Evolutionary conservation across 169 alveolate genomes (phyloP), one percentile per base, ranked within the genome.

Genomic region (Plasmodium gaboni): DNA sequence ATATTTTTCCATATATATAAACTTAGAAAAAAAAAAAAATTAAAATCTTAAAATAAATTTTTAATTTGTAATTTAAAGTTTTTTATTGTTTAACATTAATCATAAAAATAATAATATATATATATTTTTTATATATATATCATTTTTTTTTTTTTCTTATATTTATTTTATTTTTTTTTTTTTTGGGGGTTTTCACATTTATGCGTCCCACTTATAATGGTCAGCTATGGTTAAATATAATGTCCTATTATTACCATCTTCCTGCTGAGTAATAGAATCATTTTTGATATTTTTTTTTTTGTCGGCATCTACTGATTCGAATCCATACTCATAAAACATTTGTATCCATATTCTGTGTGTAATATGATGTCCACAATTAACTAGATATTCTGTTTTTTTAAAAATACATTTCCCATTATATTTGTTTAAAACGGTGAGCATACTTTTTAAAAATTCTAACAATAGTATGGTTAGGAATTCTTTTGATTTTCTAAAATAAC

Each of bases 261-360:
- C 94, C 57, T 60, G 50, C 1, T 17, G n/a, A 28, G 8, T 4
- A 12, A 24, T 26, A n/a, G 10, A 38, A 13, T 42, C 2, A 38
- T 74, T 44, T 32, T 28, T 46, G 15, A 61, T 65, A 38, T 71
- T 71, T 48, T 12, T 59, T 65, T 68, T 57, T 61, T 55, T 68
- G 19, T 38, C 9, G 46, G 24, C 26, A 22, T 15, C 51, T 13
- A 15, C 15, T 0, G 76, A 80, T 26, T 93, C 88, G 70, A 83
- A 72, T 15, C 93, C 96, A 93, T 94, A 94, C 60, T 89, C 92
- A 24, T 87, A 73, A 17, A 94, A 94, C 61, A 92, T 61, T 69
- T 94, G 96, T 19, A 94, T 67, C 96, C 96, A 94, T 38, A 94
- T 88, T 19, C 96, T 88, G 60, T 94, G 96, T n/a, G 93, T 80